Base-by-base conservation (phyloP, 1,284 basidiomycete genomes). In the Ceratobasidium sp. region DNA sequence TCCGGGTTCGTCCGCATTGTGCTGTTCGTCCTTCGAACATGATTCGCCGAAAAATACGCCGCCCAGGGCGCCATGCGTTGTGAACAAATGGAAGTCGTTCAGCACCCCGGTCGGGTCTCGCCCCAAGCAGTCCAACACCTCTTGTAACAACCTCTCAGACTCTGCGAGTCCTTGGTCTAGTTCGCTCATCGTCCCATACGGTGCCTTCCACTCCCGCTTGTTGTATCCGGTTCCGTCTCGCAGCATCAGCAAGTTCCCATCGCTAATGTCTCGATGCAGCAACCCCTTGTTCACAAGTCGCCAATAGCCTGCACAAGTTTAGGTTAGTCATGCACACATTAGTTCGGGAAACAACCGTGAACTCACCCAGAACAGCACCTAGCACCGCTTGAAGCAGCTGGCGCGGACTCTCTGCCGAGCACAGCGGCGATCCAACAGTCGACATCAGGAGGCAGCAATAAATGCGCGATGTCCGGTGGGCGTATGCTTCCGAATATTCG, bases 191-290 rank as follows among this genome's bases (percentile, higher is more conserved):
- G 46, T 31, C 49, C 24, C 29, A 49, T 49, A 24, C 27, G 29
- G 29, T 2, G 22, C 39, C n/a, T 24, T 37, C 59, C 59, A 61
- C 39, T 41, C 37, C 5, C 59, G 37, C 16, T 27, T 34, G 11
- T n/a, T 41, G 13, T 39, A 61, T 19, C 39, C 59, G 1, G 9
- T 8, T 13, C 37, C 34, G 4, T 41, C 37, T 19, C 22, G 59
- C 16, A 61, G 34, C 19, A 66, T 27, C 27, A 66, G 16, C 19
- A 66, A 34, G 22, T 66, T 66, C 6, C 64, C 64, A 22, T 66
- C 64, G n/a, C 64, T 66, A 34, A 66, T 53, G 19, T 66, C 64
- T 34, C 64, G 64, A 24, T 66, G 64, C 19, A 66, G 19, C 7
- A 61, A 29, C 5, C 68, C 68, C 9, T 29, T n/a, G 43, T 71